phyloP scores from a whole-genome alignment of 129 eudicot genomes.

The Escallonia herrerae region DNA sequence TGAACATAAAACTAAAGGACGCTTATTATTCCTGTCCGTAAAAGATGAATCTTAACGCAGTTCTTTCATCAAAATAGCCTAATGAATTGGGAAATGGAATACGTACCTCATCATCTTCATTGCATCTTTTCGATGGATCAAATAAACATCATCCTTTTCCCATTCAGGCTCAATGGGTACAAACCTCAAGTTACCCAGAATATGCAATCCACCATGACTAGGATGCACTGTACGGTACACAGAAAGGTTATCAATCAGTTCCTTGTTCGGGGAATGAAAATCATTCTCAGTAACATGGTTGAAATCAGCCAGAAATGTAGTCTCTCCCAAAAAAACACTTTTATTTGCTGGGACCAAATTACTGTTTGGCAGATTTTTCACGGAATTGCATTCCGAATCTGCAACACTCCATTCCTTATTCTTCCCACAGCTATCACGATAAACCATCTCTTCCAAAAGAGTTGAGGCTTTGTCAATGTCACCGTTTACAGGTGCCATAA shows the following conservation, averaged over 20 bases:
- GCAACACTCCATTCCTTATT: conserved; percentile 16
- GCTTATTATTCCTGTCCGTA: too few species aligned
- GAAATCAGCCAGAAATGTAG: conserved; percentile 12
- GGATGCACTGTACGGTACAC: conserved; percentile 11
- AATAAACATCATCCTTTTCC: conserved; percentile 90
- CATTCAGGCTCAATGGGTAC: conserved; percentile 81
- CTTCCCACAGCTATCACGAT: conserved; percentile 21
- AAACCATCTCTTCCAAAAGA: conserved; percentile 50
- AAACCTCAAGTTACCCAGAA: conserved; percentile 30
- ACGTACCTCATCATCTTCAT: conserved; percentile 62
- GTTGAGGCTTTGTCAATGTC: conserved; percentile 48
- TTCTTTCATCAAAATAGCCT: not conserved
- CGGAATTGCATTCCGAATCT: conserved; percentile 5
- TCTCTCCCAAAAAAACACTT: conserved; percentile 13
- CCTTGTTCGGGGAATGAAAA: conserved; percentile 7
- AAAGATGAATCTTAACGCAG: too few species aligned
- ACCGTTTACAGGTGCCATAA: conserved; percentile 55
- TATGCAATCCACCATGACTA: conserved; percentile 16
- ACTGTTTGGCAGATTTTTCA: conserved; percentile 12
- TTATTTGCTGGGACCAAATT: not conserved
- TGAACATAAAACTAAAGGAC: too few species aligned
- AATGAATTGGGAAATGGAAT: not conserved
- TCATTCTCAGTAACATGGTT: not conserved
- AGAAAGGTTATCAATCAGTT: conserved; percentile 12
- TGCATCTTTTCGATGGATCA: conserved; percentile 71